These are phyloP conservation scores for Lyophyllum decastes DNA, from an alignment of 768 basidiomycete species.

Conservation along the genomic window DNA sequence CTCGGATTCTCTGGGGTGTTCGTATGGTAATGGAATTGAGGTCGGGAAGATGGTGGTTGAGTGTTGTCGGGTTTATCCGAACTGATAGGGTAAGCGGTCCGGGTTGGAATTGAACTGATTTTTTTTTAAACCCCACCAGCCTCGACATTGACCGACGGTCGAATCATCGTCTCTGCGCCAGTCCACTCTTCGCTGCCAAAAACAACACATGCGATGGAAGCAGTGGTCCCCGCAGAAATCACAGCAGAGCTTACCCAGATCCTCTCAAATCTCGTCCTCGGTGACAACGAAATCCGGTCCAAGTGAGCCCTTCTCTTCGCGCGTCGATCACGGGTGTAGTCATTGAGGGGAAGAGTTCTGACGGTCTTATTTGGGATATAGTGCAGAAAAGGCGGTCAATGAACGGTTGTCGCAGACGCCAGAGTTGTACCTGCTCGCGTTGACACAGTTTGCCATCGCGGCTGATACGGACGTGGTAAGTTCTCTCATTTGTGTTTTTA, in stretches of 20 bases:
- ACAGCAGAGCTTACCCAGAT: conserved; percentile 80
- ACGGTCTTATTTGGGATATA: conserved; percentile 17
- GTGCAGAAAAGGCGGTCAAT: conserved; percentile 83
- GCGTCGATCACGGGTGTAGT: not conserved
- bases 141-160: not conserved
- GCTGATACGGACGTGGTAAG: conserved; percentile 78
- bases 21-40: too few relatives aligned
- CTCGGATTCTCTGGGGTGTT: too few relatives aligned
- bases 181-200: not conserved
- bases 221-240: conserved; percentile 67
- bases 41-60: too few relatives aligned
- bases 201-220: conserved; percentile 37
- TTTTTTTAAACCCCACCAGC: not conserved
- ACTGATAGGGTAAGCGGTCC: too few relatives aligned
- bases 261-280: conserved; percentile 80
- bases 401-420: conserved; percentile 77
- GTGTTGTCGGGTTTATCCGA: too few relatives aligned
- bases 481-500: not conserved
- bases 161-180: not conserved
- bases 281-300: conserved; percentile 80
- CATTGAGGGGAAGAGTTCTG: not conserved
- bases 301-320: conserved; percentile 41
- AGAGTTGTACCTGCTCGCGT: conserved; percentile 75
- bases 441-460: conserved; percentile 76
- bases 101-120: not conserved